Percentiles rank a stretch among this genome's conserved stretches.
Conservation (phyloP, 495 filamentous ascomycete genomes). For the Penicillium roqueforti region DNA sequence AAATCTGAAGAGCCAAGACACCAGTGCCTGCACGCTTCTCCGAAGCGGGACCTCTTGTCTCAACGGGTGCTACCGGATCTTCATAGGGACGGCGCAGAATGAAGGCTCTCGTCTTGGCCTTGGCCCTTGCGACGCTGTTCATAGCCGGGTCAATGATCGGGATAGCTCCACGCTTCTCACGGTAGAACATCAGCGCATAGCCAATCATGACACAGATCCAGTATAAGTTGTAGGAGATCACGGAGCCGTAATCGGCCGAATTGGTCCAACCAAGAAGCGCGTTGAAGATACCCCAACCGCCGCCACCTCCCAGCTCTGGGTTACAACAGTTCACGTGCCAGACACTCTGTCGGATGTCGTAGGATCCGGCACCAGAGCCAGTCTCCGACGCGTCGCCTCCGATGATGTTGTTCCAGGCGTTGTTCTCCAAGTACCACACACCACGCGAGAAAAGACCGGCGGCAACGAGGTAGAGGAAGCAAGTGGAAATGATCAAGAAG, state of each 20-base stretch:
- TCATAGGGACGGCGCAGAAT: slow-evolving; percentile 16
- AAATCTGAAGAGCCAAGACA: not conserved
- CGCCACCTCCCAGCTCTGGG: slow-evolving; percentile 63
- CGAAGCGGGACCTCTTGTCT: not conserved
- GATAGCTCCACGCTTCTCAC: slow-evolving; percentile 21
- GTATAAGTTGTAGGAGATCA: slow-evolving; percentile 87
- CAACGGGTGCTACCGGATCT: not conserved
- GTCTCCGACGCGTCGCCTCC: slow-evolving; percentile 72
- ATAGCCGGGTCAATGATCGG: slow-evolving; percentile 24
- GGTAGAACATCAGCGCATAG: slow-evolving; percentile 24
- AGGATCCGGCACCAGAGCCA: slow-evolving; percentile 77
- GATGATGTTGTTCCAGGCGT: slow-evolving; percentile 59
- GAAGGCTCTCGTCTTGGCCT: slow-evolving; percentile 21
- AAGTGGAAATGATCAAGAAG: slow-evolving; percentile 78
- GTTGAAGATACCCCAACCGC: slow-evolving; percentile 90
- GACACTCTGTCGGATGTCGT: slow-evolving; percentile 77
- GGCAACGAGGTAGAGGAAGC: slow-evolving; percentile 81
- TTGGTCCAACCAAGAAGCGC: slow-evolving; percentile 80
- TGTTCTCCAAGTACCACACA: slow-evolving; percentile 67
- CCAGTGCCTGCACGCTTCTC: not conserved
- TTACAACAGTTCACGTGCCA: slow-evolving; percentile 95
- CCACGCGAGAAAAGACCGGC: slow-evolving; percentile 75
- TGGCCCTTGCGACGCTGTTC: slow-evolving; percentile 6
- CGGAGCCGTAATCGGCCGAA: slow-evolving; percentile 73
- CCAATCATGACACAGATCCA: slow-evolving; percentile 50